Base-by-base conservation (phyloP, 2,329 filamentous ascomycete species). In the Alternaria rosae region DNA sequence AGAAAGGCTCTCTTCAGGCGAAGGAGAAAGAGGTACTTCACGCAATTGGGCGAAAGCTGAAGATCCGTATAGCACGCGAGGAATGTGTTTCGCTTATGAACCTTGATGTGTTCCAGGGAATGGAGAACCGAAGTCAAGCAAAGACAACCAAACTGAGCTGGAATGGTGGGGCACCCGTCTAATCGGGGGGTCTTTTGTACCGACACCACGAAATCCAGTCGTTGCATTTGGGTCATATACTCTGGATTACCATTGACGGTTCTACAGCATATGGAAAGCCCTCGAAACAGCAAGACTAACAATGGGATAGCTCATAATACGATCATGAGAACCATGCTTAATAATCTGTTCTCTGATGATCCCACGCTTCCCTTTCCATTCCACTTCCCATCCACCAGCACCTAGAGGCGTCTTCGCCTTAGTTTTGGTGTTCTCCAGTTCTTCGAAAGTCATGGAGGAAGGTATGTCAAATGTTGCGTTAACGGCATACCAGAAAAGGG, bases 261-360 rank as follows among this genome's bases (percentile, higher is more conserved):
- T n/a, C 23, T 28, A 15, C 13, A 28, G 23, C 15, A 11, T 68
- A 17, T 80, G 73, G 62, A 88, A 85, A 0, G 82, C 82, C 8
- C 81, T 78, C 68, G 83, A 79, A 9, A 88, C 78, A 3, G 86
- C 86, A 59, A 85, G 69, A 42, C 82, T 84, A 0, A 87, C 81
- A 5, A 86, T 78, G 1, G 85, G 85, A 71, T 87, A 85, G 5
- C 83, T 83, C 86, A 88, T 88, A 51, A 87, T 82, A 32, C 82
- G 79, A 74, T 89, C 87, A 57, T 89, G 86, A 15, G 87, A 70
- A 0, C 86, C 86, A 65, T 84, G 83, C 71, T 85, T 86, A 6
- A 86, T 60, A 7, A 89, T 85, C 53, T 87, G 81, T 68, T 87
- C 82, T 54, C 83, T 77, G n/a, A 89, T 79, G 0, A 84, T 57